Conservation (phyloP, 1,284 basidiomycete genomes). For the Cutaneotrichosporon cavernicola region DNA sequence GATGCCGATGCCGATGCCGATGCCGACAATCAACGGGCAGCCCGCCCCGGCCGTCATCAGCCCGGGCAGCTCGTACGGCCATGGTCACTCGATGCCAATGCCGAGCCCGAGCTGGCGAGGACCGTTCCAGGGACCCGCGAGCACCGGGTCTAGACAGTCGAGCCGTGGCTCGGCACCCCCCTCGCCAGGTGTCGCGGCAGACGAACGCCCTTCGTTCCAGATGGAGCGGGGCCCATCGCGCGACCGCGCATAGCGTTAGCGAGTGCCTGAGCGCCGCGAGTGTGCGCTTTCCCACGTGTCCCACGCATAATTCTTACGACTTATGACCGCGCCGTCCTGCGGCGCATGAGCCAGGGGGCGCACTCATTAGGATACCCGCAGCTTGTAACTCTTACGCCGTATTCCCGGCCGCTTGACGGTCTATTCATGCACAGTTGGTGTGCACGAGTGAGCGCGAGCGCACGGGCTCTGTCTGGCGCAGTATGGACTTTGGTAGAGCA, state of each 20-base stretch:
- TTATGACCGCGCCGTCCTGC: background rate
- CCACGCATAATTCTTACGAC: background rate
- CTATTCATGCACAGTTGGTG: conserved; percentile 13
- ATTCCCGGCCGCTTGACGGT: conserved; percentile 7
- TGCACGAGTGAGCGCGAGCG: background rate
- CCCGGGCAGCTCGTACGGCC: background rate
- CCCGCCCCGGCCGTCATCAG: conserved; percentile 1
- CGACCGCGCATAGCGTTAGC: conserved; percentile 37
- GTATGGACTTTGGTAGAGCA: no score
- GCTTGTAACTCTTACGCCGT: conserved; percentile 11
- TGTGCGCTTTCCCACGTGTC: background rate
- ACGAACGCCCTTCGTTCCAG: conserved; percentile 34
- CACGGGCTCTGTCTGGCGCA: no score
- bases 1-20: conserved; percentile 21
- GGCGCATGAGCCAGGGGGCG: background rate
- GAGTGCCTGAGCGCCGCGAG: background rate
- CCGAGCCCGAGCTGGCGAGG: conserved; percentile 37
- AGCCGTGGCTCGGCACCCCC: conserved; percentile 49
- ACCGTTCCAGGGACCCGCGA: conserved; percentile 41
- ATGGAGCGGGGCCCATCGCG: conserved; percentile 44
- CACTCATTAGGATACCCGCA: conserved; percentile 6
- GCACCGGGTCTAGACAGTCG: conserved; percentile 52
- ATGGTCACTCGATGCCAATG: conserved; percentile 5
- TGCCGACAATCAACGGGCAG: conserved; percentile 21
- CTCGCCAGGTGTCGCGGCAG: conserved; percentile 32